Evolutionary conservation across 2,329 filamentous ascomycete genomes (phyloP).

Genomic region (Gnomoniopsis smithogilvyi): DNA sequence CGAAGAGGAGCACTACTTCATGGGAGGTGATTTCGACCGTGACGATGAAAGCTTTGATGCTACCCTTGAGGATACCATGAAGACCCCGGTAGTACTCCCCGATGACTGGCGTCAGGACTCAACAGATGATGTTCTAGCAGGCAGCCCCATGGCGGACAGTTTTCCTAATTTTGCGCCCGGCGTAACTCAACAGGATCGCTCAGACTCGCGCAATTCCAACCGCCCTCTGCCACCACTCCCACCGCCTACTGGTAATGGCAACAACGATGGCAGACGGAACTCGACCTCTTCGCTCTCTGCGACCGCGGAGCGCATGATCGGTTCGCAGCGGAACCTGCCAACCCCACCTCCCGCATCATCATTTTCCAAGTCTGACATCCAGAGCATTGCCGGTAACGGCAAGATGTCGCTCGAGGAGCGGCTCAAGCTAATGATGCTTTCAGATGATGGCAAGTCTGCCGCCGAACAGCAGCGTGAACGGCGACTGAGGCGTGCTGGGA

Average conservation of each 20-base stretch:
- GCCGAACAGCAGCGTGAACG: conserved; percentile 67
- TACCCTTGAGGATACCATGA: conserved; percentile 90
- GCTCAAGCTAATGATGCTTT: conserved; percentile 84
- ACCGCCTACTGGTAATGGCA: conserved; percentile 42
- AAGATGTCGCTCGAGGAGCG: conserved; percentile 85
- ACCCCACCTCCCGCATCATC: conserved; percentile 67
- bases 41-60: conserved; percentile 91
- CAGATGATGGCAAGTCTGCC: conserved; percentile 61
- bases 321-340: conserved; percentile 66
- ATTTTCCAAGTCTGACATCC: conserved; percentile 70
- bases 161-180: conserved; percentile 40
- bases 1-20: conserved; percentile 56
- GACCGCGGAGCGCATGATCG: conserved; percentile 69
- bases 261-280: conserved; percentile 33
- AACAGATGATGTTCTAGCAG: conserved; percentile 67
- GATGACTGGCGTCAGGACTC: conserved; percentile 85
- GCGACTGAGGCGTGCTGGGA: conserved; percentile 61
- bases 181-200: conserved; percentile 56
- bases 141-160: conserved; percentile 63
- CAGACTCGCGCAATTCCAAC: conserved; percentile 73
- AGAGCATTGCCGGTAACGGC: conserved; percentile 64
- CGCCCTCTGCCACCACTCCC: conserved; percentile 86
- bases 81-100: conserved; percentile 95
- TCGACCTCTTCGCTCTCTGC: conserved; percentile 62
- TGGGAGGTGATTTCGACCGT: conserved; percentile 55